Base-by-base conservation (phyloP, 192 early-diverging fungal genomes). In the Linnemannia elongata region DNA sequence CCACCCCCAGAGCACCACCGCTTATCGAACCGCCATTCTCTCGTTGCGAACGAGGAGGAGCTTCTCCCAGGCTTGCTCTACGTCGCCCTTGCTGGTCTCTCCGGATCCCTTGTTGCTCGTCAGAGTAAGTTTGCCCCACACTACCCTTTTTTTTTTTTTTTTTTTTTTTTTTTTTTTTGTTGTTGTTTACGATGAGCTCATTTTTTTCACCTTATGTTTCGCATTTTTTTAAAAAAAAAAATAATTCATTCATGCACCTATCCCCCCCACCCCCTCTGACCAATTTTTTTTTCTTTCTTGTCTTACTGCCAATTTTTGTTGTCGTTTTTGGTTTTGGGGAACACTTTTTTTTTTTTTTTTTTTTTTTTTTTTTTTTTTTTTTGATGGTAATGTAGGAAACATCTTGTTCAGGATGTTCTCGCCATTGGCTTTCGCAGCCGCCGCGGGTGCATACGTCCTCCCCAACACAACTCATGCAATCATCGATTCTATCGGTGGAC, bases 371-470 rank as follows among this genome's bases (percentile, higher is more conserved):
- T 66, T 66, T 18, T 60, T 38, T 60, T 54, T 73, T 3, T 49
- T 20, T 24, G 7, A 52, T 33, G 39, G 27, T 15, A 52, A 22
- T 49, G 22, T 52, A 86, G 84, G 84, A 42, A 86, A 86, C 60
- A 81, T 86, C 38, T 41, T 86, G 47, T 69, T 86, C 76, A 69
- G 84, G 1, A 74, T 86, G 74, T 81, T 86, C 76, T 86, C 84
- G 0, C 84, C 84, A 4, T 49, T 86, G 70, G 84, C 84, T 0
- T 86, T 86, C 35, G 84, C 78, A 12, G 72, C 84, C 1, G 84
- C 84, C 6, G 84, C 78, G 33, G 84, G 84, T 9, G 84, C 84
- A 5, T 86, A 77, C 63, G 80, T 86, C 63, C 44, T 86, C 22
- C 84, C 84, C 9, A 69, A 71, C 35, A 78, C 79, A 2, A 86